These are phyloP conservation scores for Tricholoma flavovirens DNA, from an alignment of 768 basidiomycete species.

Conservation along the genomic window DNA sequence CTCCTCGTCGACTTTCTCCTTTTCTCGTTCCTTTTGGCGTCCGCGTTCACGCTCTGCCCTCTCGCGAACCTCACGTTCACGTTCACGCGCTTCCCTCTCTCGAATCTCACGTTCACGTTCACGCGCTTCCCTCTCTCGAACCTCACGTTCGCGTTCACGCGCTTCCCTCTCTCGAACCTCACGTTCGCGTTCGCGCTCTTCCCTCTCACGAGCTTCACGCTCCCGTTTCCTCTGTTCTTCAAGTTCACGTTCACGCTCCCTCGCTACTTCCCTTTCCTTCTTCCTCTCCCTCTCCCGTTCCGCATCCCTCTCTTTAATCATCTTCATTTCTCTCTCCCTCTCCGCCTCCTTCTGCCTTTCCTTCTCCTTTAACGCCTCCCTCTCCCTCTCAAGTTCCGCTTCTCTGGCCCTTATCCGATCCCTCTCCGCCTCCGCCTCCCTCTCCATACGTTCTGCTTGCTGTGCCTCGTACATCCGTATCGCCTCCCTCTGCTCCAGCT, in stretches of 20 bases:
- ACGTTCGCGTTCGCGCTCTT: not conserved
- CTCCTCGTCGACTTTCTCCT: slow-evolving; percentile 1
- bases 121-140: slow-evolving; percentile 4
- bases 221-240: not conserved
- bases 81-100: not conserved
- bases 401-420: slow-evolving; percentile 1
- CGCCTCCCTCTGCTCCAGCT: slow-evolving; percentile 9
- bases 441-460: slow-evolving; percentile 15
- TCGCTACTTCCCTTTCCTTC: slow-evolving; percentile 2
- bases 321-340: slow-evolving; percentile 11
- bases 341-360: slow-evolving; percentile 18
- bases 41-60: not conserved
- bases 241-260: slow-evolving; percentile 7
- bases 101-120: slow-evolving; percentile 6
- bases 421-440: slow-evolving; percentile 6
- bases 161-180: no score
- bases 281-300: slow-evolving; percentile 15
- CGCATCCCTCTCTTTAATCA: slow-evolving; percentile 10
- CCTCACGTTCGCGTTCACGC: not conserved
- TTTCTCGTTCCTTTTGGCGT: not conserved
- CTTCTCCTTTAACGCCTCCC: slow-evolving; percentile 10
- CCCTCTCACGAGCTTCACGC: not conserved
- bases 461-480: slow-evolving; percentile 5
- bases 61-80: not conserved
- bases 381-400: slow-evolving; percentile 7